These are phyloP conservation scores for Mallotus repandus DNA, from an alignment of 441 rosid species.

Conservation along the genomic window DNA sequence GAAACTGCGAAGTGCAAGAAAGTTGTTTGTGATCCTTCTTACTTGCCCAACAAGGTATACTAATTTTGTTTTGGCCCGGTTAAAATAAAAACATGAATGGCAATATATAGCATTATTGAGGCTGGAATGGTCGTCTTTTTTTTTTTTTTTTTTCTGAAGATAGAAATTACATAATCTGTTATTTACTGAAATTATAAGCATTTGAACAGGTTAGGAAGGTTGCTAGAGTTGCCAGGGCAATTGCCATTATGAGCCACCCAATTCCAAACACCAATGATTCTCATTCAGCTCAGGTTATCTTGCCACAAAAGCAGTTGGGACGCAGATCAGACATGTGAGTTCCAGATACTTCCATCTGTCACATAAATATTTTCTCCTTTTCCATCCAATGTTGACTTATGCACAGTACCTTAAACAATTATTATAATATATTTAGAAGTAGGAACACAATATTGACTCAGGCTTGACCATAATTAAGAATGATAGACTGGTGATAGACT, in stretches of 20 bases:
- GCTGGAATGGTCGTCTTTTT: neutral
- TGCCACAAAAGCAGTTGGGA: slow-evolving; percentile 92
- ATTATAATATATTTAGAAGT: too few relatives aligned
- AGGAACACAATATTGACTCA: neutral
- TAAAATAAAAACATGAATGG: neutral
- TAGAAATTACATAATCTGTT: slow-evolving; percentile 10
- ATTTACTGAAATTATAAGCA: slow-evolving; percentile 21
- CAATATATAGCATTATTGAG: too few relatives aligned
- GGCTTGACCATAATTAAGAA: neutral
- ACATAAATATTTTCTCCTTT: neutral
- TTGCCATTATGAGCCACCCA: slow-evolving; percentile 89
- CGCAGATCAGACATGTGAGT: slow-evolving; percentile 90
- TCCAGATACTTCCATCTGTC: neutral
- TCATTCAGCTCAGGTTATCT: slow-evolving; percentile 82
- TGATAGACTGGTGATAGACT: neutral
- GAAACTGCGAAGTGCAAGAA: slow-evolving; percentile 90
- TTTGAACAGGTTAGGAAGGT: slow-evolving; percentile 72
- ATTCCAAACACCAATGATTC: slow-evolving; percentile 81
- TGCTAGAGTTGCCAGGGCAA: slow-evolving; percentile 87
- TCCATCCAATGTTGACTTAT: neutral
- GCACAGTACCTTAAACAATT: too few relatives aligned
- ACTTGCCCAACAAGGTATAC: slow-evolving; percentile 68
- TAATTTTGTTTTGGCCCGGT: neutral
- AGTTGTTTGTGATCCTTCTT: slow-evolving; percentile 93
- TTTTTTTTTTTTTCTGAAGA: neutral